Conservation (phyloP, 352 stramenopile species). For the Globisporangium nodosum region DNA sequence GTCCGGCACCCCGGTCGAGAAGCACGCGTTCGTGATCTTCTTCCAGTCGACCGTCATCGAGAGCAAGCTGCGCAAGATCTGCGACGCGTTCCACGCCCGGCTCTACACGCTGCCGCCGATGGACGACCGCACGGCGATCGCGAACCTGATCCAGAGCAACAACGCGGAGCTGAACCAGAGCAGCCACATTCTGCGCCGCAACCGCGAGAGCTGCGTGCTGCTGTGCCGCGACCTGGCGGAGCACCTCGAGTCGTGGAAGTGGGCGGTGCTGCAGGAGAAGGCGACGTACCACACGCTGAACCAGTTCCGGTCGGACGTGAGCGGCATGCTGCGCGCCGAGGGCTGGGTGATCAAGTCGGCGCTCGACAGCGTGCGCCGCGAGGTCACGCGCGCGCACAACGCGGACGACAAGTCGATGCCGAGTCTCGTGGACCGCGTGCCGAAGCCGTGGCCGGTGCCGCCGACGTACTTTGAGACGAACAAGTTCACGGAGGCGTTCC, state of each 20-base stretch:
- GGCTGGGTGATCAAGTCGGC: constrained; percentile 93
- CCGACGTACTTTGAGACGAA: constrained; percentile 99
- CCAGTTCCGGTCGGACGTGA: constrained; percentile 96
- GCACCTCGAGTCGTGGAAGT: constrained; percentile 96
- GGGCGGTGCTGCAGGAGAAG: constrained; percentile 97
- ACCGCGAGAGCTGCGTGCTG: constrained; percentile 92
- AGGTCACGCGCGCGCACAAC: constrained; percentile 87
- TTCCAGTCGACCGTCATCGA: constrained; percentile 98
- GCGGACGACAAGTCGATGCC: constrained; percentile 94
- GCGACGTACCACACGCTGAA: constrained; percentile 97
- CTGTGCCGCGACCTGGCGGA: constrained; percentile 92
- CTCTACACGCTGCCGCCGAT: constrained; percentile 95
- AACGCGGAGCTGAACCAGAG: constrained; percentile 94
- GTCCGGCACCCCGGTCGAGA: constrained; percentile 82
- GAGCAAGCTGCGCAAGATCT: constrained; percentile 98
- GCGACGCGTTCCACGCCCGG: constrained; percentile 95
- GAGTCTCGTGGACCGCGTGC: constrained; percentile 90
- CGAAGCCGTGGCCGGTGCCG: constrained; percentile 94
- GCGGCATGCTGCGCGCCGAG: constrained; percentile 95
- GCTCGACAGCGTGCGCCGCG: constrained; percentile 75
- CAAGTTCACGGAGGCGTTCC: constrained; percentile 98
- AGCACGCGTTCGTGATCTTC: constrained; percentile 92
- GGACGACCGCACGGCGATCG: constrained; percentile 88
- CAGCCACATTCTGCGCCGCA: constrained; percentile 95
- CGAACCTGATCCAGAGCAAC: constrained; percentile 89